These are phyloP conservation scores for Lanmaoa pseudosensibilis DNA, from an alignment of 768 basidiomycete genomes.

Conservation along the genomic window DNA sequence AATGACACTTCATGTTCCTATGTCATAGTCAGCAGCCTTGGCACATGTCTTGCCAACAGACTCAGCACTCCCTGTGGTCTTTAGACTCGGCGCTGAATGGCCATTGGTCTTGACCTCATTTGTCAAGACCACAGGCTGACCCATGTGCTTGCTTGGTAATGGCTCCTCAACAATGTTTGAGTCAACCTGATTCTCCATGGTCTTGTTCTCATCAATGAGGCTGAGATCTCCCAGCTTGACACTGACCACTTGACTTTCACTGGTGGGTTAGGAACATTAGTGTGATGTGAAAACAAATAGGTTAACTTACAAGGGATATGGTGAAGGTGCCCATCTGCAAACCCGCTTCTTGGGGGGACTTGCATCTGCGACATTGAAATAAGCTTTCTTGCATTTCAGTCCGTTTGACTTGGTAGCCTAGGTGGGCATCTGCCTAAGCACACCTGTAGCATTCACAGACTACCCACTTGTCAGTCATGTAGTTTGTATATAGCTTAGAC, in stretches of 20 bases:
- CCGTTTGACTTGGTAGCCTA: too few relatives aligned
- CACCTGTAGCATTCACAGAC: not conserved
- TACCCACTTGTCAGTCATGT: not conserved
- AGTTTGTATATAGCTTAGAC: not conserved
- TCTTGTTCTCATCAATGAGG: not conserved
- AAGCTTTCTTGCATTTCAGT: not conserved
- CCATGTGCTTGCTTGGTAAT: not conserved
- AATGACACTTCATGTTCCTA: not conserved
- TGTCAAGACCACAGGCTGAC: not conserved
- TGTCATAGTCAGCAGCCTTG: not conserved
- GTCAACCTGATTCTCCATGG: not conserved
- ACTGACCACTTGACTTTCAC: not conserved
- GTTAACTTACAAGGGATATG: not conserved
- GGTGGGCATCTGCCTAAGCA: too few relatives aligned
- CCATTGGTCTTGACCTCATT: not conserved
- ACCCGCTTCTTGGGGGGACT: not conserved
- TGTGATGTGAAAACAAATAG: not conserved
- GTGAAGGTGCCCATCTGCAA: too few relatives aligned
- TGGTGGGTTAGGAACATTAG: not conserved
- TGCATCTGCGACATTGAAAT: not conserved
- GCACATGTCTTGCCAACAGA: not conserved
- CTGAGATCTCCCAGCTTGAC: not conserved
- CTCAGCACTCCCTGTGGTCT: not conserved
- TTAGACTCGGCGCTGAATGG: not conserved
- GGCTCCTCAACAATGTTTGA: not conserved